Conservation (phyloP, 73 alveolate genomes). For the Paramecium octaurelia region DNA sequence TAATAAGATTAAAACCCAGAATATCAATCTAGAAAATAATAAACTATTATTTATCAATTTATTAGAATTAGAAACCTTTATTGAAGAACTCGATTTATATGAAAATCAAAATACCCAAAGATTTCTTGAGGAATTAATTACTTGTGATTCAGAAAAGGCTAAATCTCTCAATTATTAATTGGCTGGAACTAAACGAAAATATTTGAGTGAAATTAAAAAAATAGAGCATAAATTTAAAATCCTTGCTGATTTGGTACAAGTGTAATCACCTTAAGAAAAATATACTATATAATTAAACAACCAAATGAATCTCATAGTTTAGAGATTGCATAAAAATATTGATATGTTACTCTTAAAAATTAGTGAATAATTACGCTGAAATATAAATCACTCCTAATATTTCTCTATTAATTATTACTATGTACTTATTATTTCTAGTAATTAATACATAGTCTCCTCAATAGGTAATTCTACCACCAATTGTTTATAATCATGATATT, state of each 20-base stretch:
- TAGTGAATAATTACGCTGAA: background rate
- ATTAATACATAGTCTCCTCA: background rate
- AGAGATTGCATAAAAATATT: conserved; percentile 19
- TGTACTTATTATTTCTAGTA: background rate
- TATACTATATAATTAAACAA: background rate
- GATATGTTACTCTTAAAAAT: background rate
- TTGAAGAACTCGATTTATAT: background rate
- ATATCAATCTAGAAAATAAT: background rate
- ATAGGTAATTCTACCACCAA: background rate
- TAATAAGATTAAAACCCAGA: background rate
- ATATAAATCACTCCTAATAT: background rate
- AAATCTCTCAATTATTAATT: conserved; percentile 6
- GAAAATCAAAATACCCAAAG: background rate
- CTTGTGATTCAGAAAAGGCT: background rate
- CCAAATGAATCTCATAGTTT: background rate
- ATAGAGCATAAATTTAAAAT: conserved; percentile 17
- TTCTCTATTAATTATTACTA: background rate
- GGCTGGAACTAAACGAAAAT: conserved; percentile 22
- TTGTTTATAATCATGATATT: background rate
- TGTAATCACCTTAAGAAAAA: background rate
- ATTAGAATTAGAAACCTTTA: conserved; percentile 8
- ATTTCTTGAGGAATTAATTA: background rate
- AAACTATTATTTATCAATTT: background rate
- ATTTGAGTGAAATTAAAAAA: conserved; percentile 5
- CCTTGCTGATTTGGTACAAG: background rate